Conservation (phyloP, 73 alveolate species). For the Tetrahymena borealis region DNA sequence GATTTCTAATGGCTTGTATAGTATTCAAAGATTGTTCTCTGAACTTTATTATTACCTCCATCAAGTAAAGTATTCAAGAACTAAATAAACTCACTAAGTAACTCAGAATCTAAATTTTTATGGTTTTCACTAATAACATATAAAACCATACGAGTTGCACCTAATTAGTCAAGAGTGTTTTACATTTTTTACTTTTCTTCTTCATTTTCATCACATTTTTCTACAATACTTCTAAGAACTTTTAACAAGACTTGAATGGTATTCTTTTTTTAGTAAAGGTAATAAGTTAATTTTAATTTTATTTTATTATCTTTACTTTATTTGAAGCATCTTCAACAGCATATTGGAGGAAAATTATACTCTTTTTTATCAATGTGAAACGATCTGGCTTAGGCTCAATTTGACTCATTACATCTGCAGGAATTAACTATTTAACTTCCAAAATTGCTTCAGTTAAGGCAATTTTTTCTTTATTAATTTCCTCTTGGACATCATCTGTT, state of each 20-base stretch:
- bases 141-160: conserved; percentile 41
- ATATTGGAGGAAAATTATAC: conserved; percentile 24
- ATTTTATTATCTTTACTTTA: conserved; percentile 9
- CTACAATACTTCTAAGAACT: conserved; percentile 10
- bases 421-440: conserved; percentile 5
- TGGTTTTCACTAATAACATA: conserved; percentile 34
- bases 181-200: conserved; percentile 36
- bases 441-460: conserved; percentile 17
- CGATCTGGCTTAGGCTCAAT: conserved; percentile 11
- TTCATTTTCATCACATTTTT: conserved; percentile 2
- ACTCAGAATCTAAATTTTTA: conserved; percentile 24
- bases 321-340: background rate
- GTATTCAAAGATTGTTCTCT: conserved; percentile 43
- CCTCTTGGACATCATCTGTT: background rate
- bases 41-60: conserved; percentile 46
- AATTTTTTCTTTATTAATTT: conserved; percentile 2
- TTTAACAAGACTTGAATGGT: conserved; percentile 11
- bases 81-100: conserved; percentile 25
- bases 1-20: conserved; percentile 30
- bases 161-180: conserved; percentile 29
- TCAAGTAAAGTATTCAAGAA: conserved; percentile 22
- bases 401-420: background rate
- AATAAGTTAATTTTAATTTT: conserved; percentile 9
- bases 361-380: background rate
- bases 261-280: conserved; percentile 8